Base-by-base conservation (phyloP, 202 grass and related monocot genomes). In the Cymbopogon flexuosus region DNA sequence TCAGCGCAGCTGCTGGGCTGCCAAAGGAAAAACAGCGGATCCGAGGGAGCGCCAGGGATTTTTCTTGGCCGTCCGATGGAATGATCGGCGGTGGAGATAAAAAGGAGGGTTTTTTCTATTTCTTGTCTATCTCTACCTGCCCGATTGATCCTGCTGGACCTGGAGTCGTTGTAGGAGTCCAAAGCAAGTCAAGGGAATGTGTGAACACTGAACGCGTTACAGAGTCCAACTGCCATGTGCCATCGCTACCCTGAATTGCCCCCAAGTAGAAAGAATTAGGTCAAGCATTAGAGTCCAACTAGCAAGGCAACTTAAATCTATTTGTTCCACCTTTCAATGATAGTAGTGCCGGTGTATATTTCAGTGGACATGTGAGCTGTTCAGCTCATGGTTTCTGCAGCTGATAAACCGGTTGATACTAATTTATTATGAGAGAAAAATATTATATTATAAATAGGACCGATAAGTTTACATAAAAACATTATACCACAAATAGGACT, bases 181-280 rank as follows among this genome's bases (percentile, higher is more conserved):
- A 8, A 61, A 15, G 33, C 11, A 27, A 16, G 14, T n/a, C 14
- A 18, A 43, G 27, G 22, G 24, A 6, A 5, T 3, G 43, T 72
- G 24, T 51, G 63, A 79, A 68, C n/a, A 9, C 43, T 54, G 6
- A 52, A 52, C 16, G 49, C 16, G 0, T 52, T n/a, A 7, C 47
- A 51, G 15, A 18, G 1, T 51, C 29, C 61, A 36, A 18, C 39
- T 1, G 5, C 36, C 22, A 7, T 33, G 13, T 13, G 11, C 19
- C 37, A 4, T 19, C 13, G 3, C 46, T 49, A 13, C 46, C 13
- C 43, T 46, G 3, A 46, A 14, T 46, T 49, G 62, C n/a, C 76
- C 76, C 16, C 12, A 79, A 56, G 62, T 67, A 21, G 61, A 21
- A 78, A 65, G 18, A 22, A 65, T 66, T 78, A 79, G 62, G 41